These are phyloP conservation scores for Tetrastigma voinierianum DNA, from an alignment of 164 flowering plant species.

Conservation along the genomic window DNA sequence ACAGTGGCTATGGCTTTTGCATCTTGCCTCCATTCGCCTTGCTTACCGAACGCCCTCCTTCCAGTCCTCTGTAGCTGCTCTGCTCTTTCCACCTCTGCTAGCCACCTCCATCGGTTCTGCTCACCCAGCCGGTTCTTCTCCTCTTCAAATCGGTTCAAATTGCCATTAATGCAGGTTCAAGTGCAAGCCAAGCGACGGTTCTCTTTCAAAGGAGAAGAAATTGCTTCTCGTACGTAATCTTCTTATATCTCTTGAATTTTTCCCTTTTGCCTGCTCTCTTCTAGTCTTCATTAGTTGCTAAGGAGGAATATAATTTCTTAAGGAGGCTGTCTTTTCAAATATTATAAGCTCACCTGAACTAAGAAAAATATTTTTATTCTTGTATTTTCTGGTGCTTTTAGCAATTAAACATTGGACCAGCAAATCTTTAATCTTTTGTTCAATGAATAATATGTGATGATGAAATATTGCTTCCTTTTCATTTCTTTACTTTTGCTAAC, in stretches of 20 bases:
- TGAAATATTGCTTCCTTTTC: not conserved
- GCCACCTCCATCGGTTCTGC: slow-evolving; percentile 16
- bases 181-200: slow-evolving; percentile 47
- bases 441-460: too few species aligned
- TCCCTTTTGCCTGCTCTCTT: not conserved
- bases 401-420: too few species aligned
- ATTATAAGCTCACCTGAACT: too few species aligned
- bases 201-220: slow-evolving; percentile 33
- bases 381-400: too few species aligned
- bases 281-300: not conserved
- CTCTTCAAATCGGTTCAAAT: slow-evolving; percentile 5
- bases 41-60: slow-evolving; percentile 23
- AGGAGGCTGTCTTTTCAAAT: too few species aligned
- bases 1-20: slow-evolving; percentile 29
- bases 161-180: slow-evolving; percentile 17
- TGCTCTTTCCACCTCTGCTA: slow-evolving; percentile 7
- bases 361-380: too few species aligned
- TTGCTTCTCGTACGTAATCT: slow-evolving; percentile 45
- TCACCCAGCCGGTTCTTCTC: slow-evolving; percentile 17
- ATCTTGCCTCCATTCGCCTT: slow-evolving; percentile 20
- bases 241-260: not conserved
- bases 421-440: too few species aligned
- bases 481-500: not conserved
- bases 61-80: slow-evolving; percentile 24
- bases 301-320: too few species aligned